Evolutionary conservation across 2,329 filamentous ascomycete species (phyloP).

Genomic region (Xylaria sp.): DNA sequence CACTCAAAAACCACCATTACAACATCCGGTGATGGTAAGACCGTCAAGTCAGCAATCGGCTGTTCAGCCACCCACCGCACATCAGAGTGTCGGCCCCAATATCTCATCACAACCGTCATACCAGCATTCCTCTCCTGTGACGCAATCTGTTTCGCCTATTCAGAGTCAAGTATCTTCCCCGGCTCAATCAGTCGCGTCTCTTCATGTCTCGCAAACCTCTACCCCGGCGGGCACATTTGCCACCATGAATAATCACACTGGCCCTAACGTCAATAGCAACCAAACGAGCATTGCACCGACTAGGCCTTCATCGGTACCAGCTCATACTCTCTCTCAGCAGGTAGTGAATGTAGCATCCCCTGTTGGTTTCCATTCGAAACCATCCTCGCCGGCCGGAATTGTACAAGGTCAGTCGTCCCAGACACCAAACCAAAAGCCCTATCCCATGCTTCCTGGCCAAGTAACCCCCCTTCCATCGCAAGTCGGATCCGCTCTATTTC

Average conservation of each 20-base stretch:
- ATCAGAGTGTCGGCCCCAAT: slow-evolving; percentile 16
- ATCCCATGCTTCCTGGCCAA: slow-evolving; percentile 48
- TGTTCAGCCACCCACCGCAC: slow-evolving; percentile 13
- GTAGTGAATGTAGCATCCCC: neutral
- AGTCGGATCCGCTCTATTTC: slow-evolving; percentile 38
- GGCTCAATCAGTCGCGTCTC: slow-evolving; percentile 43
- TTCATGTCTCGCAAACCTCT: slow-evolving; percentile 42
- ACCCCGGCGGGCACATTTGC: slow-evolving; percentile 37
- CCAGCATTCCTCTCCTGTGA: slow-evolving; percentile 37
- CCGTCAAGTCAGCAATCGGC: slow-evolving; percentile 14
- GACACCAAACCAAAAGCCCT: slow-evolving; percentile 37
- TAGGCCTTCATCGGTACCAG: slow-evolving; percentile 33
- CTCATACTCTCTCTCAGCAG: slow-evolving; percentile 25
- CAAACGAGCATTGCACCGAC: slow-evolving; percentile 26
- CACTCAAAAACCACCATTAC: slow-evolving; percentile 19
- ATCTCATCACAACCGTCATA: slow-evolving; percentile 24
- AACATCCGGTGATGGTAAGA: slow-evolving; percentile 12
- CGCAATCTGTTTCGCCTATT: slow-evolving; percentile 41
- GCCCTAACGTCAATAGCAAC: slow-evolving; percentile 19
- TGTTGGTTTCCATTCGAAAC: neutral
- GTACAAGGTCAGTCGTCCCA: neutral
- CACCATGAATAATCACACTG: slow-evolving; percentile 23
- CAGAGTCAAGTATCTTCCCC: slow-evolving; percentile 48
- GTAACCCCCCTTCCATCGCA: slow-evolving; percentile 46
- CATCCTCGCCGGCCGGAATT: slow-evolving; percentile 20